These are phyloP conservation scores for Aechmea fasciata DNA, from an alignment of 176 grass and related monocot genomes.

Conservation along the genomic window DNA sequence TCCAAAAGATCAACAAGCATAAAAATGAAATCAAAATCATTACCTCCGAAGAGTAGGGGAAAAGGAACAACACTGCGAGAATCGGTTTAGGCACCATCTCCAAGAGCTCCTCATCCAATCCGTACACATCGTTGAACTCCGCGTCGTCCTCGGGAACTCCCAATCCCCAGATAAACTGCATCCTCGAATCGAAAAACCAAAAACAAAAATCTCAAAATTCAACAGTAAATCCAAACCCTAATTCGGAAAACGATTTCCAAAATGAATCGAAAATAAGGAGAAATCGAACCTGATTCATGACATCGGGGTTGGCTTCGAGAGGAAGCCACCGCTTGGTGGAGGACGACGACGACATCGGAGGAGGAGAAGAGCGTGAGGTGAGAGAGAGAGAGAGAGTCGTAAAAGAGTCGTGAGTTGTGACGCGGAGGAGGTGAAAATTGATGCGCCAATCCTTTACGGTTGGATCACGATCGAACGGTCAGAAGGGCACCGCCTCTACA, in stretches of 20 bases:
- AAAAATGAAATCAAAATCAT: not conserved
- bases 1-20: not conserved
- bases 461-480: too few relatives aligned
- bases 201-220: not conserved
- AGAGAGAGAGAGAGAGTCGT: not conserved
- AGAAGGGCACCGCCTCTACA: too few relatives aligned
- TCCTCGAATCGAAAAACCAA: not conserved
- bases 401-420: too few relatives aligned
- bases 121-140: slow-evolving; percentile 93
- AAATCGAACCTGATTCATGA: slow-evolving; percentile 75
- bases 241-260: not conserved
- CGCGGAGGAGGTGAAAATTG: too few relatives aligned
- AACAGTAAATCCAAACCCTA: not conserved
- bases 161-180: slow-evolving; percentile 85
- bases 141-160: slow-evolving; percentile 50
- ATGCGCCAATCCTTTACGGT: too few relatives aligned
- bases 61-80: slow-evolving; percentile 90
- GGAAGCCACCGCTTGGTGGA: slow-evolving; percentile 82
- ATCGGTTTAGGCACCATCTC: slow-evolving; percentile 88
- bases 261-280: not conserved
- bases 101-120: slow-evolving; percentile 81
- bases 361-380: not conserved
- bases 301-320: slow-evolving; percentile 78
- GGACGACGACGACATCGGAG: slow-evolving; percentile 15
- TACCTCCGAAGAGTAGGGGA: slow-evolving; percentile 54